phyloP scores from a whole-genome alignment of 495 filamentous ascomycete genomes.

The Penicillium desertorum region DNA sequence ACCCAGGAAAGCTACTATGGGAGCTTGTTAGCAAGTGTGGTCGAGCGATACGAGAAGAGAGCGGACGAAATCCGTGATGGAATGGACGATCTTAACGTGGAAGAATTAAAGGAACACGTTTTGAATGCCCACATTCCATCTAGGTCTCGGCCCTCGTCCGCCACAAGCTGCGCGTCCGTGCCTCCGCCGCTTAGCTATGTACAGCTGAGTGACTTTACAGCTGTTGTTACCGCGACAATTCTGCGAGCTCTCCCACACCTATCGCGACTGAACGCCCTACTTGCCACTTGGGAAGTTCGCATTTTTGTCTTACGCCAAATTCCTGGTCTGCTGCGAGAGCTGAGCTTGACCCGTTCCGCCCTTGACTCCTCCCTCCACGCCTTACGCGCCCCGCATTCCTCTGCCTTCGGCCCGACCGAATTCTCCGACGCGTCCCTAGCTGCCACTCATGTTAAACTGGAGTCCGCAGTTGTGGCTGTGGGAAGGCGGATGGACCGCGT shows the following conservation, averaged over 20 bases:
- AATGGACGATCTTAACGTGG: conserved; percentile 78
- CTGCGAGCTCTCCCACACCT: conserved; percentile 81
- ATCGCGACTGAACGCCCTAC: conserved; percentile 64
- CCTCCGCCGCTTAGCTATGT: conserved; percentile 56
- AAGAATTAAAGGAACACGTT: conserved; percentile 88
- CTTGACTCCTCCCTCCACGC: conserved; percentile 62
- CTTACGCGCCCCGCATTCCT: conserved; percentile 41
- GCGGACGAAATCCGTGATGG: conserved; percentile 75
- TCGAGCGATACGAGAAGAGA: conserved; percentile 66
- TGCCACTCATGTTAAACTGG: conserved; percentile 62
- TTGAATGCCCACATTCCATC: conserved; percentile 70
- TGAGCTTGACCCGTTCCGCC: conserved; percentile 62
- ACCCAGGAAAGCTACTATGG: conserved; percentile 61
- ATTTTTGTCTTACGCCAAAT: conserved; percentile 70
- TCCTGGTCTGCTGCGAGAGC: conserved; percentile 63
- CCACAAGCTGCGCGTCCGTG: conserved; percentile 52
- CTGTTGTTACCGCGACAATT: conserved; percentile 84
- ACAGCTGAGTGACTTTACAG: conserved; percentile 79
- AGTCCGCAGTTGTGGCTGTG: conserved; percentile 65
- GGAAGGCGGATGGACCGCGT: conserved; percentile 76
- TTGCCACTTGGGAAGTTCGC: conserved; percentile 75
- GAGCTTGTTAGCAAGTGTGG: conserved; percentile 59
- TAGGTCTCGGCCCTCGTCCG: conserved; percentile 54
- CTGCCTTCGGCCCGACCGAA: conserved; percentile 18
- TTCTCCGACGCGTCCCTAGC: conserved; percentile 55